phyloP scores from a whole-genome alignment of 2,329 filamentous ascomycete species.

The Microdochium bolleyi region DNA sequence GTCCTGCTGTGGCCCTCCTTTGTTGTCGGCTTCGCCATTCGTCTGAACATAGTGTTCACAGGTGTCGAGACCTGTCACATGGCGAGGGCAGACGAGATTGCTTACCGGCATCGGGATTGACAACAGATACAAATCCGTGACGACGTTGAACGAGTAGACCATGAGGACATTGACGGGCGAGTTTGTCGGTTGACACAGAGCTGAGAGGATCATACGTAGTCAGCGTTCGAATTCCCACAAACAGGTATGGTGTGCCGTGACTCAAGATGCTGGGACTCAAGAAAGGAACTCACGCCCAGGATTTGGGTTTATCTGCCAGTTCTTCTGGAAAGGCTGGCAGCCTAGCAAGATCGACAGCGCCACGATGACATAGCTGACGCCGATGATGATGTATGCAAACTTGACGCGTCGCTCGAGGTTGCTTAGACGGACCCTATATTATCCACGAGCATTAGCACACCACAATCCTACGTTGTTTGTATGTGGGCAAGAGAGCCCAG shows the following conservation, averaged over 20 bases:
- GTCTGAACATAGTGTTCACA: too few species aligned
- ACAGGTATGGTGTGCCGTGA: too few species aligned
- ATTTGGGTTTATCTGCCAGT: conserved; percentile 40
- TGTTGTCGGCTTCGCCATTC: too few species aligned
- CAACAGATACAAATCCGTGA: conserved; percentile 37
- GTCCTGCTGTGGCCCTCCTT: too few species aligned
- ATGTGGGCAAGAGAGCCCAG: too few species aligned
- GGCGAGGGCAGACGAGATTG: neutral
- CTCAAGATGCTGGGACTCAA: too few species aligned
- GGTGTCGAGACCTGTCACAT: too few species aligned
- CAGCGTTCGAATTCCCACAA: neutral
- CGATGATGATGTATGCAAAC: conserved; percentile 31
- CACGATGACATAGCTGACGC: conserved; percentile 31
- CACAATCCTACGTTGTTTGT: too few species aligned
- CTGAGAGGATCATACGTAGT: conserved; percentile 10
- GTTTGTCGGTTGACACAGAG: conserved; percentile 32
- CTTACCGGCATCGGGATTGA: conserved; percentile 35
- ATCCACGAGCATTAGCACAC: neutral
- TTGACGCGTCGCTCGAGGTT: conserved; percentile 27
- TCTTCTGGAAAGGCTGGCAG: conserved; percentile 33
- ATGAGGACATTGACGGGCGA: conserved; percentile 33
- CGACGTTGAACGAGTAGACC: conserved; percentile 30
- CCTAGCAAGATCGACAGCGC: conserved; percentile 33
- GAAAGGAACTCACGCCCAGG: conserved; percentile 30
- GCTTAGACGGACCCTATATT: conserved; percentile 23